Evolutionary conservation across 2,329 filamentous ascomycete species (phyloP), one percentile per base, ranked within the genome.

Genomic region (Cercospora citrullina): DNA sequence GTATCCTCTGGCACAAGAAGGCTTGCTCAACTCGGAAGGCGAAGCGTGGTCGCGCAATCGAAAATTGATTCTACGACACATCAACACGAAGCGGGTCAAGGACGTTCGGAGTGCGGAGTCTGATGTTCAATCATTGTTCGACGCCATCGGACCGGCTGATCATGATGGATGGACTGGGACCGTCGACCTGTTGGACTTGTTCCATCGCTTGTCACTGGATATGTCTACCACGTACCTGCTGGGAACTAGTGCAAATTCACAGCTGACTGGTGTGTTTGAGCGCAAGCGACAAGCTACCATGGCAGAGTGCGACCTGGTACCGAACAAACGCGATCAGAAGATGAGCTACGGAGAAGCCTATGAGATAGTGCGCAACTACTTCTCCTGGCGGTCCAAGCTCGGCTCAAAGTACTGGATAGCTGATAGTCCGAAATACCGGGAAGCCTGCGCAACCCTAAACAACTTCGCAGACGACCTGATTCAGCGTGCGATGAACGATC

Each of bases 381-480:
- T 68, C 51, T 69, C 42, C 45, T 68, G 18, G 71, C 73, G 55
- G 9, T 70, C 68, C 5, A 74, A 51, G 70, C 65, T 69, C 12
- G 74, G 67, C n/a, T 70, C 72, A 77, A 81, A 72, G 72, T 82
- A 63, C 72, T 87, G 53, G 80, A 80, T 65, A 75, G 80, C 68
- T 72, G 81, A 68, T 79, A 80, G 72, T 31, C 76, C 73, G 4
- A 77, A 79, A 67, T 80, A 85, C 31, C 72, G 80, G 7, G 74
- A 78, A 12, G 78, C 81, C 9, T 77, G 82, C 58, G 73, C 74
- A 12, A 69, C 66, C 2, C 31, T 73, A 51, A 71, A 73, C 30
- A 28, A 64, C 8, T 73, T 69, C 58, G 70, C 71, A 5, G 70
- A 72, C 45, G 64, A 68, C 16, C 65, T 73, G 3, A 72, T 73